phyloP scores from a whole-genome alignment of 495 filamentous ascomycete genomes.

The Apodospora peruviana region DNA sequence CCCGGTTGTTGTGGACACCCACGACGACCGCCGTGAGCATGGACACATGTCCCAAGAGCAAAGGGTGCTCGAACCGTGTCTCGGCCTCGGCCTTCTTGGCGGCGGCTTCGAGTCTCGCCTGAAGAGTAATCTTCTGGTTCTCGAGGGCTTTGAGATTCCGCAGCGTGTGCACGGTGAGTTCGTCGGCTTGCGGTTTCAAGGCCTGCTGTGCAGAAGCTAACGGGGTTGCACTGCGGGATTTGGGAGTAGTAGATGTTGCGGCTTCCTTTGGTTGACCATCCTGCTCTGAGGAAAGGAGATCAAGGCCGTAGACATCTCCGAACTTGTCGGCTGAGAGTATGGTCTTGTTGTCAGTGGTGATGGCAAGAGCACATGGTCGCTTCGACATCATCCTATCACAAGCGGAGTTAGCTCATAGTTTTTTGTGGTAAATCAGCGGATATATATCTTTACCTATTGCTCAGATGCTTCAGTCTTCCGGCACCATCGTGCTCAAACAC shows the following conservation, averaged over 20 bases:
- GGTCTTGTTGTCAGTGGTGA: conserved; percentile 60
- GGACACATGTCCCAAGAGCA: conserved; percentile 89
- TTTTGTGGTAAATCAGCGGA: background rate
- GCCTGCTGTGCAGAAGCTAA: background rate
- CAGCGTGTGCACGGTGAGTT: conserved; percentile 75
- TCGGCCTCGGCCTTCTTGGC: conserved; percentile 39
- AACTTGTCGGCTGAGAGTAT: conserved; percentile 90
- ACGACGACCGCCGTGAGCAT: conserved; percentile 73
- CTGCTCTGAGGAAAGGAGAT: conserved; percentile 46
- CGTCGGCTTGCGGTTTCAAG: conserved; percentile 53
- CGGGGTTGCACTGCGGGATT: conserved; percentile 18
- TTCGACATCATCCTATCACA: conserved; percentile 74
- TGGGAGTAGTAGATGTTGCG: background rate
- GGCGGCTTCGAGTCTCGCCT: conserved; percentile 34
- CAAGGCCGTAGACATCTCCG: conserved; percentile 90
- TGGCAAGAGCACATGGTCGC: conserved; percentile 66
- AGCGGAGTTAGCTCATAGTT: conserved; percentile 3
- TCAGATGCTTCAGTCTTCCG: conserved; percentile 61
- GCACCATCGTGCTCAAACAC: conserved; percentile 63
- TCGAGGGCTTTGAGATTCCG: conserved; percentile 70
- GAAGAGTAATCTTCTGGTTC: conserved; percentile 56
- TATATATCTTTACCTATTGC: conserved; percentile 53
- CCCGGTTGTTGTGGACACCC: conserved; percentile 31
- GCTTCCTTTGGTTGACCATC: background rate
- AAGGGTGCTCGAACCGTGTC: conserved; percentile 60